A percentile compares a stretch with the other conserved stretches of the same genome.
phyloP scores from a whole-genome alignment of 1,284 basidiomycete species.

The Moniliella sp. region DNA sequence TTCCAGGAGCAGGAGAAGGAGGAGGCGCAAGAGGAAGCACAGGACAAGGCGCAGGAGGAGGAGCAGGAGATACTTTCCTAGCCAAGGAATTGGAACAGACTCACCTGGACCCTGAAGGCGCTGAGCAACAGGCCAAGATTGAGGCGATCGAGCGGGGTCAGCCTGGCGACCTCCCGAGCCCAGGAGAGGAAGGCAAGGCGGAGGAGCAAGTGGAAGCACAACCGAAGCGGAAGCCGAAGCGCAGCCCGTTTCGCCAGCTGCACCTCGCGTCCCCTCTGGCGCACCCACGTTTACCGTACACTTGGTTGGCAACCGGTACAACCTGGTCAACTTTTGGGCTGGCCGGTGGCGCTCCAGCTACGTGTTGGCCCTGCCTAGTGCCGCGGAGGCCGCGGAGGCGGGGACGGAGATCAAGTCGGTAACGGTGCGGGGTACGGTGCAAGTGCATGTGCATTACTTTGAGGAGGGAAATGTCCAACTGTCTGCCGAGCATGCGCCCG shows the following conservation, averaged over 20 bases:
- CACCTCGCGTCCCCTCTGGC: neutral
- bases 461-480: constrained; percentile 33
- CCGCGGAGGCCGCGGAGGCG: too few relatives aligned
- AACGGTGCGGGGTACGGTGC: constrained; percentile 5
- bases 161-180: too few relatives aligned
- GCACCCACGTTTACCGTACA: constrained; percentile 8
- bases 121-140: neutral
- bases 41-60: neutral
- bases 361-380: constrained; percentile 1
- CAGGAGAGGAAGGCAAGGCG: neutral
- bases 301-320: constrained; percentile 26
- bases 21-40: constrained; percentile 3
- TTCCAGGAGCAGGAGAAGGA: constrained; percentile 1
- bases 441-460: constrained; percentile 30
- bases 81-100: too few relatives aligned
- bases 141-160: neutral
- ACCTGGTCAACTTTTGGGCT: constrained; percentile 28
- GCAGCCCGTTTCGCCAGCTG: constrained; percentile 1
- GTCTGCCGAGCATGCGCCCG: constrained; percentile 4
- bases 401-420: too few relatives aligned
- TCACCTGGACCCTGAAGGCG: too few relatives aligned
- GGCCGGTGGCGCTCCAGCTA: constrained; percentile 3
- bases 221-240: constrained; percentile 3
- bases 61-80: too few relatives aligned
- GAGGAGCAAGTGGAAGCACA: constrained; percentile 2